Conservation (phyloP, 208 protist genomes). For the Trypanosoma boissoni region DNA sequence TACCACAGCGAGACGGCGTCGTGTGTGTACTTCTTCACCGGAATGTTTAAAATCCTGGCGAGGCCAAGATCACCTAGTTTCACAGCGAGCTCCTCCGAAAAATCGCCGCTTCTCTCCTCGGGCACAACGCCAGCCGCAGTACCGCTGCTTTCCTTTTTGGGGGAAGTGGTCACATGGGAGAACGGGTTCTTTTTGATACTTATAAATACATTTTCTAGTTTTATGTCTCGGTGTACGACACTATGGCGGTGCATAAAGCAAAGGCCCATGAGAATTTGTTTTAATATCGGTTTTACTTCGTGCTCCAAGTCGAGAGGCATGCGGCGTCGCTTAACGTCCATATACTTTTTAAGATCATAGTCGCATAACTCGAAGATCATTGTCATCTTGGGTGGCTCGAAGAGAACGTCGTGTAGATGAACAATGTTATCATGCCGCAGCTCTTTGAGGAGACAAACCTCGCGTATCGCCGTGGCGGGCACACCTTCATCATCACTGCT, state of each 20-base stretch:
- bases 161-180: not conserved
- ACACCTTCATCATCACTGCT: conserved; percentile 89
- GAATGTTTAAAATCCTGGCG: conserved; percentile 82
- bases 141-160: not conserved
- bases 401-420: conserved; percentile 94
- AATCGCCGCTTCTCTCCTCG: no score
- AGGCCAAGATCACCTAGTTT: conserved; percentile 92
- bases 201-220: conserved; percentile 90
- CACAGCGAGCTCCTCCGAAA: conserved; percentile 36
- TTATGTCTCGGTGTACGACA: conserved; percentile 91
- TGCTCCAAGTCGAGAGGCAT: conserved; percentile 35
- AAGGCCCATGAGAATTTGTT: conserved; percentile 76
- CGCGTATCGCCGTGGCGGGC: conserved; percentile 87
- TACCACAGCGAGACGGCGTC: conserved; percentile 95
- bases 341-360: conserved; percentile 95
- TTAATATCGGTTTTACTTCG: conserved; percentile 63
- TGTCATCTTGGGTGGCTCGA: conserved; percentile 95
- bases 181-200: conserved; percentile 33
- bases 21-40: conserved; percentile 92
- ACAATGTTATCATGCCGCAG: conserved; percentile 94
- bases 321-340: conserved; percentile 61
- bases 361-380: conserved; percentile 98
- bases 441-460: conserved; percentile 94
- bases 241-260: conserved; percentile 68
- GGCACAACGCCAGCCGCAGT: conserved; percentile 6